Base-by-base conservation (phyloP, 2,329 filamentous ascomycete species). In the Aspergillus fructus region DNA sequence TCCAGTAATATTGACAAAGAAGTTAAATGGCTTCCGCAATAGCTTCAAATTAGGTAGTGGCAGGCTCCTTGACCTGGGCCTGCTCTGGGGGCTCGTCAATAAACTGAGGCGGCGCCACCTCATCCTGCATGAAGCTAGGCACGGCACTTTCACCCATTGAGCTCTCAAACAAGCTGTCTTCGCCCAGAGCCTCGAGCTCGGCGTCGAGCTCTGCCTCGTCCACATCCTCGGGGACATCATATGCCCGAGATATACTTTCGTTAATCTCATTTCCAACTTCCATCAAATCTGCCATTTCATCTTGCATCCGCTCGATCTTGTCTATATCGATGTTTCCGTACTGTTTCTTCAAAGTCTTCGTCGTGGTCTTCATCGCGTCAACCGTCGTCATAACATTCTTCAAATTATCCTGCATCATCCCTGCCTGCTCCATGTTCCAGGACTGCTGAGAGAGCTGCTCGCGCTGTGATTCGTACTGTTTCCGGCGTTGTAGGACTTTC, bases 391-490 rank as follows among this genome's bases (percentile, higher is more conserved):
- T 97, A 62, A 94, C 93, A 76, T 97, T 97, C 76, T 96, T 94
- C 53, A 99, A 84, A 72, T 97, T 97, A 78, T 97, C 93, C 79
- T 96, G 92, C 93, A 97, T 97, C 84, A 93, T 96, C 73, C 90
- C 89, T 3, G 93, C 93, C 78, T 97, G 93, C 79, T 97, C 93
- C 93, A 99, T 97, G 79, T 97, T 97, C 93, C 93, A 97, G 21
- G 91, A 91, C 78, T 99, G 94, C 64, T 89, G 85, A 77, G 96
- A 90, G 53, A 97, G 86, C 78, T 97, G 93, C 69, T 97, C 92
- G 64, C 93, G 91, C 77, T 97, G 92, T 3, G 85, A 83, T 78
- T 99, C 94, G 85, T 96, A 96, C 76, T 93, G 89, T 74, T 96
- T 96, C 66, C 93, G 89, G 58, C 92, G 89, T 78, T 96, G 91